Base-by-base conservation (phyloP, 352 stramenopile species). In the Phytopythium ostracodes region DNA sequence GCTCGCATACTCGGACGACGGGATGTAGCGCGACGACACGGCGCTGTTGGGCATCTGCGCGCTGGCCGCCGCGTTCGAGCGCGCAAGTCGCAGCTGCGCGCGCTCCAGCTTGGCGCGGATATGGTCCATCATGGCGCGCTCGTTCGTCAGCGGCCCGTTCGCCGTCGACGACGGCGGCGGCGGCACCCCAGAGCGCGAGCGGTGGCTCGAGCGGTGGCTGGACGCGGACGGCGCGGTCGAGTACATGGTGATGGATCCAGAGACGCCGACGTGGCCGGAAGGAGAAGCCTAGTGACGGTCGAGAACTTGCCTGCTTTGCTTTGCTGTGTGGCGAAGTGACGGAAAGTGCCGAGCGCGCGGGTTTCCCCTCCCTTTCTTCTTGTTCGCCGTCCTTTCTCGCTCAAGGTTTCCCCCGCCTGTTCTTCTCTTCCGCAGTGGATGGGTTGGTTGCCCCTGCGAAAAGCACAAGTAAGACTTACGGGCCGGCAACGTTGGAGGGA, bases 51-150 rank as follows among this genome's bases (percentile, higher is more conserved):
- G 65, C 29, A 62, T 52, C 18, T 54, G 64, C 9, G 53, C 59
- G 43, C 65, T 72, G 43, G 63, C 51, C 0, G 62, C 63, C 0
- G 68, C 64, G 22, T 70, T 59, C 7, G 75, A 68, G 33, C 70
- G 75, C 12, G 72, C 77, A 42, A 91, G 72, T 4, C 77, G 75
- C 14, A 69, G 75, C 65, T 89, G 77, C 22, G 81, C 71, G 20
- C 71, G 70, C 63, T 91, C 81, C 24, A 91, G 74, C 65, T 89
- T 91, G 38, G 66, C 73, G 47, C 79, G 81, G 65, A 91, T 91
- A 63, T 84, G 67, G 38, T 88, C 76, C 76, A 91, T 88, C 79
- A 87, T 87, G 35, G 65, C 72, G 57, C 81, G 81, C 67, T 91
- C 81, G 18, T 66, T 74, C n/a, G 79, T 79, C 9, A 79, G 60